Conservation (phyloP, 2,329 filamentous ascomycete genomes). For the Cercospora zeae-maydis region DNA sequence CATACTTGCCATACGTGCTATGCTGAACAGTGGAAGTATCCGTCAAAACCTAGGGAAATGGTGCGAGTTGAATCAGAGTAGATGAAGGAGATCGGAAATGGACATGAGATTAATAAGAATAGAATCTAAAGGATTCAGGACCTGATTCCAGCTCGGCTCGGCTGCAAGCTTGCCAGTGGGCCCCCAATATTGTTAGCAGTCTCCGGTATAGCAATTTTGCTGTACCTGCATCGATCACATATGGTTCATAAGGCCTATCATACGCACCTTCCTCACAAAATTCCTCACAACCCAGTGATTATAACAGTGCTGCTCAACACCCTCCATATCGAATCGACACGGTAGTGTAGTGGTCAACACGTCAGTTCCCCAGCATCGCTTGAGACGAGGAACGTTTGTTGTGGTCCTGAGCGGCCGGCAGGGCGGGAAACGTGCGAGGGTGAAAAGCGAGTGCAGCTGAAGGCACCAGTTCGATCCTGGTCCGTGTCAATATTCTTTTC, state of each 20-base stretch:
- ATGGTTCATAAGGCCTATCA: background rate
- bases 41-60: no score
- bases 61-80: background rate
- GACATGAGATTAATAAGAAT: background rate
- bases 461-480: background rate
- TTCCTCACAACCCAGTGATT: background rate
- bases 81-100: background rate
- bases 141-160: background rate
- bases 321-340: background rate
- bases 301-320: background rate
- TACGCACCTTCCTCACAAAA: background rate
- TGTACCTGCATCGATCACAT: background rate
- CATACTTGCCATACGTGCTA: background rate
- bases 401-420: background rate
- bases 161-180: background rate
- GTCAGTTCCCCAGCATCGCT: constrained; percentile 1
- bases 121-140: background rate
- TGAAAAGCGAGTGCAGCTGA: constrained; percentile 1
- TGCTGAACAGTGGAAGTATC: background rate
- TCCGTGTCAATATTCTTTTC: background rate
- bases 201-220: background rate
- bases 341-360: constrained; percentile 5
- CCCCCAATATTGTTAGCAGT: background rate
- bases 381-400: constrained; percentile 2
- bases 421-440: background rate